A percentile compares a stretch with the other conserved stretches of the same genome.
Evolutionary conservation across 2,329 filamentous ascomycete genomes (phyloP).

Genomic region (Metarhizium humberi): DNA sequence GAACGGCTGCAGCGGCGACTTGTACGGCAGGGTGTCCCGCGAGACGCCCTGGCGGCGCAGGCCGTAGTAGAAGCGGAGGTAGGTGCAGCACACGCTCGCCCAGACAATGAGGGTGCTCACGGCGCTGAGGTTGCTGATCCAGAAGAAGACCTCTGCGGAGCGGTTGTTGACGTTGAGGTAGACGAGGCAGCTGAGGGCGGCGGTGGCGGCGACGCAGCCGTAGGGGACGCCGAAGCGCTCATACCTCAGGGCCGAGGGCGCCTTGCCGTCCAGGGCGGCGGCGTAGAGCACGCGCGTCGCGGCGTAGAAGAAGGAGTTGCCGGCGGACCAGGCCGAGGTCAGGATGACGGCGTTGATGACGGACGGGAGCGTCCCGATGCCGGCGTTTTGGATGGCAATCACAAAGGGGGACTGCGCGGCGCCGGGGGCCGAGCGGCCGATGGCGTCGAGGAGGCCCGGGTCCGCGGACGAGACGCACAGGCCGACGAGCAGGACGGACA

Average conservation of each 20-base stretch:
- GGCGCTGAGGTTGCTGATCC: slow-evolving; percentile 53
- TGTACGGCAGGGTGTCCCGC: slow-evolving; percentile 55
- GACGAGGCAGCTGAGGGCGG: slow-evolving; percentile 52
- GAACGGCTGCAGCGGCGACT: slow-evolving; percentile 57
- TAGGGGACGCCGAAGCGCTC: slow-evolving; percentile 22
- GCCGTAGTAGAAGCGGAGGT: slow-evolving; percentile 60
- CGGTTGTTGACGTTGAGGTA: slow-evolving; percentile 51
- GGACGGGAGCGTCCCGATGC: slow-evolving; percentile 33
- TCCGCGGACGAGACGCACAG: slow-evolving; percentile 27
- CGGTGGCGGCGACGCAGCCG: slow-evolving; percentile 19
- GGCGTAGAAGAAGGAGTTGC: slow-evolving; percentile 47
- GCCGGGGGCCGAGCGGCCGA: slow-evolving; percentile 28
- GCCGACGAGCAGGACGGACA: slow-evolving; percentile 28
- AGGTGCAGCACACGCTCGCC: slow-evolving; percentile 58
- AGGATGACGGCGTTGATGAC: slow-evolving; percentile 52
- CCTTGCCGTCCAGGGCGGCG: slow-evolving; percentile 30
- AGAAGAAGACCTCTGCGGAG: slow-evolving; percentile 51
- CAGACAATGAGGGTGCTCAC: slow-evolving; percentile 63
- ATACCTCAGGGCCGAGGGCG: slow-evolving; percentile 28
- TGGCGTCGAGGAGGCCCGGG: slow-evolving; percentile 35
- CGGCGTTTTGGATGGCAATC: slow-evolving; percentile 41
- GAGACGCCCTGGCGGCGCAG: slow-evolving; percentile 55
- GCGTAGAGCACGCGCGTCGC: slow-evolving; percentile 39
- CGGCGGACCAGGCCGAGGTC: slow-evolving; percentile 49
- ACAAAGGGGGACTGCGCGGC: slow-evolving; percentile 46